A percentile compares a stretch with the other conserved stretches of the same genome.
Conservation (phyloP, 2,329 filamentous ascomycete species). For the Fusarium sp. region DNA sequence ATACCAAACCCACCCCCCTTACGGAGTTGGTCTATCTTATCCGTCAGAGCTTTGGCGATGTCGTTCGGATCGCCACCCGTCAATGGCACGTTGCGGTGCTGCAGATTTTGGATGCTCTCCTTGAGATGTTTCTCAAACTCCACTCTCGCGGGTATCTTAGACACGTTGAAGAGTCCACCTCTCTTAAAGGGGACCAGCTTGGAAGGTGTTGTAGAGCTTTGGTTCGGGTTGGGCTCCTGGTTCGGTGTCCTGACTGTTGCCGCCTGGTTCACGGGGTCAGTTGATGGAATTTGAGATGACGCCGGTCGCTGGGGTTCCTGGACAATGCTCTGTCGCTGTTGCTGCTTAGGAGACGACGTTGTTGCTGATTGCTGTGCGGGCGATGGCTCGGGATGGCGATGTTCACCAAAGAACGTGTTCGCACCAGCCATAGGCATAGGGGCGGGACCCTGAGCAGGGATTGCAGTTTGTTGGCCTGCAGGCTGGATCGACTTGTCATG, state of each 20-base stretch:
- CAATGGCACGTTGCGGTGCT: conserved; percentile 14
- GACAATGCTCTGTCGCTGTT: not conserved
- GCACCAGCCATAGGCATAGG: conserved; percentile 51
- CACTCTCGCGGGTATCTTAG: conserved; percentile 37
- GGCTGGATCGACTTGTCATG: not conserved
- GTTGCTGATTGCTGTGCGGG: not conserved
- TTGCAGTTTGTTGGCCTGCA: conserved; percentile 8
- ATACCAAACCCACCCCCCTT: conserved; percentile 44
- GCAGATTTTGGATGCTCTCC: conserved; percentile 23
- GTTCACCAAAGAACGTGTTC: conserved; percentile 52
- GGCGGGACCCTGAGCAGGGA: conserved; percentile 14
- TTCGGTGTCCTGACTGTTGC: not conserved
- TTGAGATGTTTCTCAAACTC: conserved; percentile 43
- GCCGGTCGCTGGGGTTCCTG: not conserved
- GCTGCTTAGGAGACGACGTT: not conserved
- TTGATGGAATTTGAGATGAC: not conserved
- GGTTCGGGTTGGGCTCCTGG: not conserved
- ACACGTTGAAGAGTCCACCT: conserved; percentile 41
- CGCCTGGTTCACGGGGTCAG: not conserved
- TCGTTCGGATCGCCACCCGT: conserved; percentile 1
- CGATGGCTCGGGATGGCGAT: conserved; percentile 1
- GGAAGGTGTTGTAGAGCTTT: not conserved
- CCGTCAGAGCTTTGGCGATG: conserved; percentile 38
- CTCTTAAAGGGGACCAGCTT: conserved; percentile 17
- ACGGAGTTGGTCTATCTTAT: conserved; percentile 43